Percentiles rank a stretch among this genome's conserved stretches.
Conservation (phyloP, 1,284 basidiomycete species). For the Filobasidium uniguttulatum region DNA sequence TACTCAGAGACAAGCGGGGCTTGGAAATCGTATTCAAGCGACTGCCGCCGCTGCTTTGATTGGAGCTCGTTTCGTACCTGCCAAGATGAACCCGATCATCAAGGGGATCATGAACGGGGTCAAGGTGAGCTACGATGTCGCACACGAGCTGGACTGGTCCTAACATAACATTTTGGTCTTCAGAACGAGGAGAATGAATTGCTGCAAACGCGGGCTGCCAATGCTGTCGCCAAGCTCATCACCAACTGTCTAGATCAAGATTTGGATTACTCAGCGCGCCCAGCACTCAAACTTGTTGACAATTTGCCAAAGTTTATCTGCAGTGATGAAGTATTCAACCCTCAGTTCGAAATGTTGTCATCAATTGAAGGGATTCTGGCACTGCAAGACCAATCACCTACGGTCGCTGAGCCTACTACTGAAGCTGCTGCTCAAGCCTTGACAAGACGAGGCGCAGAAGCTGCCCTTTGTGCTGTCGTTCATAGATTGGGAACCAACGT, state of each 20-base stretch:
- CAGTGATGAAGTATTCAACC: conserved; percentile 76
- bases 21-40: conserved; percentile 72
- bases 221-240: conserved; percentile 74
- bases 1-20: conserved; percentile 12
- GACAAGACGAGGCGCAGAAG: conserved; percentile 61
- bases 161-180: conserved; percentile 10
- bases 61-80: conserved; percentile 64
- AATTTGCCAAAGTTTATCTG: conserved; percentile 96
- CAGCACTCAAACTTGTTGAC: conserved; percentile 88
- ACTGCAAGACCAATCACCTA: conserved; percentile 44
- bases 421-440: conserved; percentile 43
- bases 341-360: conserved; percentile 56
- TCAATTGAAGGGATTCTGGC: conserved; percentile 64
- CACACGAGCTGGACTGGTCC: conserved; percentile 13
- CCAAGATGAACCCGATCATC: conserved; percentile 91
- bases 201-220: conserved; percentile 78
- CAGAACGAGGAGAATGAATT: conserved; percentile 82
- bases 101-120: conserved; percentile 96
- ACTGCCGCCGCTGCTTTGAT: conserved; percentile 84
- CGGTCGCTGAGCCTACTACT: conserved; percentile 36
- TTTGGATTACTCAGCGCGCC: conserved; percentile 43
- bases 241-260: conserved; percentile 63
- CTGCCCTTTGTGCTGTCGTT: conserved; percentile 70
- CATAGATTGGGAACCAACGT: conserved; percentile 59
- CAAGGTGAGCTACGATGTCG: conserved; percentile 49